These are phyloP conservation scores for Vigna hirtella DNA, from an alignment of 306 rosid genomes.

Conservation along the genomic window DNA sequence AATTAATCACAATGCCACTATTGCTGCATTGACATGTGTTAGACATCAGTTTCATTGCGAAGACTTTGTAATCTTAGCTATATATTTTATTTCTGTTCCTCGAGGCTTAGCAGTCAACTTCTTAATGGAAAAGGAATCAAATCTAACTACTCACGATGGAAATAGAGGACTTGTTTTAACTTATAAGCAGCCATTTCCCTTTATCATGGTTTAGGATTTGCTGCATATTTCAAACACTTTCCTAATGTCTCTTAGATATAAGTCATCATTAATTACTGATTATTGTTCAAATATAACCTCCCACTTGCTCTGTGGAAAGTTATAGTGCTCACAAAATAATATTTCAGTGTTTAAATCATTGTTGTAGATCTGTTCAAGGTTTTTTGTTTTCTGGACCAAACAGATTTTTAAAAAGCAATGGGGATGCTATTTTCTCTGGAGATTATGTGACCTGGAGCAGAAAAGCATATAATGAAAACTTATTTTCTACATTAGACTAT, in stretches of 20 bases:
- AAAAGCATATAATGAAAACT: not conserved
- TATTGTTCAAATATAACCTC: constrained; percentile 1
- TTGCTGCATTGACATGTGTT: constrained; percentile 50
- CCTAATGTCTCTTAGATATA: constrained; percentile 15
- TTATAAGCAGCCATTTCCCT: constrained; percentile 31
- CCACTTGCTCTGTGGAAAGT: not conserved
- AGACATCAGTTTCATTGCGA: constrained; percentile 47
- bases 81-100: constrained; percentile 3
- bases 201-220: constrained; percentile 16
- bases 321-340: not conserved
- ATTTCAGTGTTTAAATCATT: constrained; percentile 6
- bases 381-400: constrained; percentile 7
- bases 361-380: constrained; percentile 3
- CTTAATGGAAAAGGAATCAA: constrained; percentile 54
- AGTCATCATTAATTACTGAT: constrained; percentile 3
- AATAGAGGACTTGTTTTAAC: constrained; percentile 38
- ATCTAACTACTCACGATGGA: constrained; percentile 56
- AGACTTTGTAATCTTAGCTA: constrained; percentile 45
- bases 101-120: constrained; percentile 55
- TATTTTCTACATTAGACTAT: not conserved
- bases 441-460: constrained; percentile 10
- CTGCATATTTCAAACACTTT: constrained; percentile 34
- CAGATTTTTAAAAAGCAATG: too few relatives aligned
- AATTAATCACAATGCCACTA: constrained; percentile 48
- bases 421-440: constrained; percentile 7